A percentile compares a stretch with the other conserved stretches of the same genome.
These are phyloP conservation scores for Trichoderma koningii DNA, from an alignment of 2,329 filamentous ascomycete genomes.

Conservation along the genomic window DNA sequence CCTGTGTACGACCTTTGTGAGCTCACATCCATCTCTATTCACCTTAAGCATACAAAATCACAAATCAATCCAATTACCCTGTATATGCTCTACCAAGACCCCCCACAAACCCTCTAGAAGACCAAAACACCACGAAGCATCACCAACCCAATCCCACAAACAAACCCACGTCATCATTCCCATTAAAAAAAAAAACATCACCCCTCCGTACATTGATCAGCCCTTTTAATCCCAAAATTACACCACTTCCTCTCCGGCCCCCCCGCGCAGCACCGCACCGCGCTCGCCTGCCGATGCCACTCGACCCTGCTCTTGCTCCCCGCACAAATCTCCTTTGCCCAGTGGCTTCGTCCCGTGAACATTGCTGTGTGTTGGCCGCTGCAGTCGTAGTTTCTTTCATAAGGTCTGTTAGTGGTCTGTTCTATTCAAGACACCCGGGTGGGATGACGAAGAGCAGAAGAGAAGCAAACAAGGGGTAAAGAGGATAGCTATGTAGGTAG, in stretches of 20 bases:
- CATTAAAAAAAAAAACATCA: background rate
- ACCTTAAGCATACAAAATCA: too few relatives aligned
- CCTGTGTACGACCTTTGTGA: too few relatives aligned
- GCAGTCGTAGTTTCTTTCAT: background rate
- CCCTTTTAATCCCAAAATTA: background rate
- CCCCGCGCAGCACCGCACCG: constrained; percentile 19
- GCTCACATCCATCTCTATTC: too few relatives aligned
- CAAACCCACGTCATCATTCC: too few relatives aligned
- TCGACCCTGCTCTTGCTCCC: background rate
- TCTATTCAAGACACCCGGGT: too few relatives aligned
- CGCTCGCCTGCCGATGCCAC: background rate
- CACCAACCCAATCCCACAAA: too few relatives aligned
- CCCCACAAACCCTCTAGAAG: too few relatives aligned
- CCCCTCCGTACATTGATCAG: background rate
- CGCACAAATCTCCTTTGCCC: background rate
- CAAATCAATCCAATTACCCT: too few relatives aligned
- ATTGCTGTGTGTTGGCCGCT: constrained; percentile 5
- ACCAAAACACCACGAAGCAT: too few relatives aligned
- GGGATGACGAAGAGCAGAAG: too few relatives aligned
- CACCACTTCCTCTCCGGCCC: constrained; percentile 6
- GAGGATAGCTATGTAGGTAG: background rate
- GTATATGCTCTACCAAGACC: too few relatives aligned
- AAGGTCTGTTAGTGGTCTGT: background rate
- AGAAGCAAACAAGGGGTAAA: too few relatives aligned
- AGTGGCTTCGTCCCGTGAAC: constrained; percentile 14